These are phyloP conservation scores for Hylodesmum podocarpum DNA, from an alignment of 306 rosid species.

Conservation along the genomic window DNA sequence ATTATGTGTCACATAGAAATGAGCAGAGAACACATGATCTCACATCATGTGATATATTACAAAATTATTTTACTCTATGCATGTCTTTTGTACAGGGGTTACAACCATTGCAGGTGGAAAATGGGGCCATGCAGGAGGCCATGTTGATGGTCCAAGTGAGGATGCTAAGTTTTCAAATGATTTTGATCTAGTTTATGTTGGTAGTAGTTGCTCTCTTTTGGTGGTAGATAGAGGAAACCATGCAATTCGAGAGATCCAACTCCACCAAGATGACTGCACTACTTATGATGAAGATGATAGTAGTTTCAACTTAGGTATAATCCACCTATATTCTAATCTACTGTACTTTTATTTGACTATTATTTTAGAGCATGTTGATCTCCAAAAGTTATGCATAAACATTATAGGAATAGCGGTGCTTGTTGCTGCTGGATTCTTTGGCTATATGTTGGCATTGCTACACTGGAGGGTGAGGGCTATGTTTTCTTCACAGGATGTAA, in stretches of 20 bases:
- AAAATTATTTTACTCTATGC: slow-evolving; percentile 19
- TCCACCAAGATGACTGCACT: slow-evolving; percentile 73
- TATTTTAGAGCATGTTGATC: slow-evolving; percentile 18
- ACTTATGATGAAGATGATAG: slow-evolving; percentile 43
- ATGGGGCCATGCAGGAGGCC: slow-evolving; percentile 79
- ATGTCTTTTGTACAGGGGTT: slow-evolving; percentile 57
- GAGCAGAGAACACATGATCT: no score
- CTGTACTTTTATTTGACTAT: neutral
- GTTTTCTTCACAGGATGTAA: slow-evolving; percentile 75
- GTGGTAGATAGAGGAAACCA: slow-evolving; percentile 92
- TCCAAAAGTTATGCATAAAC: neutral
- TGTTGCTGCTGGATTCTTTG: slow-evolving; percentile 70
- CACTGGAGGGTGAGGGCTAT: slow-evolving; percentile 68
- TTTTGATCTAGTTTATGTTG: slow-evolving; percentile 75
- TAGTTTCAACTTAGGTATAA: slow-evolving; percentile 72
- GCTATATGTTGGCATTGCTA: slow-evolving; percentile 87
- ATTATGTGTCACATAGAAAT: no score
- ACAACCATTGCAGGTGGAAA: slow-evolving; percentile 99
- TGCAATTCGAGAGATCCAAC: slow-evolving; percentile 94
- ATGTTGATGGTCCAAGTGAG: slow-evolving; percentile 97
- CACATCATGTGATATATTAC: no score
- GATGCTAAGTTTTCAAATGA: slow-evolving; percentile 93
- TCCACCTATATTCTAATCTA: slow-evolving; percentile 10
- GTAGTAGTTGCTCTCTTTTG: slow-evolving; percentile 86
- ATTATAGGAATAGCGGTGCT: slow-evolving; percentile 74